Evolutionary conservation across 352 stramenopile genomes (phyloP), one percentile per base, ranked within the genome.

Genomic region (Aphanomyces cochlioides): DNA sequence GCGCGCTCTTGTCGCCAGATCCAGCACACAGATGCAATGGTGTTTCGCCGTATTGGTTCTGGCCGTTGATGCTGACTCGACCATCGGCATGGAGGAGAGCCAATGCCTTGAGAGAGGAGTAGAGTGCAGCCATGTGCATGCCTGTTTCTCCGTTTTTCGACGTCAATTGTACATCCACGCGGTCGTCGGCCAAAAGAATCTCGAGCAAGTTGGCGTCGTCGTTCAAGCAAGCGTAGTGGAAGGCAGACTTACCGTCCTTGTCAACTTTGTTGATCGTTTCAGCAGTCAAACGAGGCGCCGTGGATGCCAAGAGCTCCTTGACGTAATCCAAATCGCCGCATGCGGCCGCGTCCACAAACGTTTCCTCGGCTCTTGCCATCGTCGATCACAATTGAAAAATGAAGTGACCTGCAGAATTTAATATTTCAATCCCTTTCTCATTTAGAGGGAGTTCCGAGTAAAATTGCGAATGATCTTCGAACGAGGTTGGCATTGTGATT

Each of bases 1-100:
- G 47, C 1, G 73, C 73, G 54, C 66, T 69, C 67, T 80, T 81
- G 61, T 79, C 74, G 13, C 76, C 76, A 3, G 50, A 72, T 6
- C 74, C 76, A 2, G 76, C 76, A 65, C 74, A 78, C 10, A 80
- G 60, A 47, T 81, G 74, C 17, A 80, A 54, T n/a, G 76, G 60
- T 15, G 76, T 81, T 50, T 81, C 76, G 12, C 53, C 66, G 41
- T 70, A 81, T 10, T 75, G 47, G 65, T 81, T 79, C 63, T 78
- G 60, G 7, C 57, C 72, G 74, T 81, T 56, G 34, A 69, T 53
- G 34, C 72, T 19, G 5, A 39, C 19, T 19, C 76, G 74, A n/a
- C 56, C 64, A 19, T 81, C 74, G 3, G 36, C 59, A 17, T 78
- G 75, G 19, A 81, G 69, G 7, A 81, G 47, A 48, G 66, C 75